Evolutionary conservation across 345 rosid species (phyloP).

Genomic region (Eutrema yunnanense): DNA sequence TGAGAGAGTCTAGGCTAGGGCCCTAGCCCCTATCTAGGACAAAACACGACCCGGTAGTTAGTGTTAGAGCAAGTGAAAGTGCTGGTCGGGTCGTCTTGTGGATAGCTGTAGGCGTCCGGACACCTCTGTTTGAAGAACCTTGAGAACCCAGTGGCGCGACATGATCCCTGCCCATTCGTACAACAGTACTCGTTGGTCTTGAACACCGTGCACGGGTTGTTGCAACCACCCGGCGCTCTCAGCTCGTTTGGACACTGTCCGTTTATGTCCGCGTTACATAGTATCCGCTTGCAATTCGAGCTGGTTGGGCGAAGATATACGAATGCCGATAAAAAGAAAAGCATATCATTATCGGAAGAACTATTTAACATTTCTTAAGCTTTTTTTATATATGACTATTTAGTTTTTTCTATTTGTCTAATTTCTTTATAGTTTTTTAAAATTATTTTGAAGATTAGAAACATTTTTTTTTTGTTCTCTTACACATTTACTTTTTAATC

Average conservation of each 20-base stretch:
- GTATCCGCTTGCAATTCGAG: slow-evolving; percentile 29
- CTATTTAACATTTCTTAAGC: too few relatives aligned
- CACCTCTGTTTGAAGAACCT: slow-evolving; percentile 34
- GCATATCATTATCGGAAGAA: too few relatives aligned
- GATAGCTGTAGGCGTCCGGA: slow-evolving; percentile 34
- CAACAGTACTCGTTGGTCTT: slow-evolving; percentile 45
- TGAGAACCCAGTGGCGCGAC: slow-evolving; percentile 10
- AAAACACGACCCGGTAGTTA: slow-evolving; percentile 37
- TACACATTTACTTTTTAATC: neutral
- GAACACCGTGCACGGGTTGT: slow-evolving; percentile 49
- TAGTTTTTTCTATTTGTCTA: too few relatives aligned
- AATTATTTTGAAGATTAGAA: too few relatives aligned
- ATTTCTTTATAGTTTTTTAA: neutral
- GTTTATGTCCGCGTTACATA: slow-evolving; percentile 44
- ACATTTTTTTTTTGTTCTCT: too few relatives aligned
- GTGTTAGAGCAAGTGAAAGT: slow-evolving; percentile 32
- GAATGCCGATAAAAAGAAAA: too few relatives aligned
- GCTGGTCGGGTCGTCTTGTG: slow-evolving; percentile 35
- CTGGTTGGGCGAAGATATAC: slow-evolving; percentile 22
- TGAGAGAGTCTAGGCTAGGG: neutral
- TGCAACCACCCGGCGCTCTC: slow-evolving; percentile 28
- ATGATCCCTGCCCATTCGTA: slow-evolving; percentile 23
- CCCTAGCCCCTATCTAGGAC: slow-evolving; percentile 15
- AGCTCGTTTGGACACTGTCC: slow-evolving; percentile 47
- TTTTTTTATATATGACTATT: neutral